Base-by-base conservation (phyloP, 192 early-diverging fungal species). In the Pilaira anomala region DNA sequence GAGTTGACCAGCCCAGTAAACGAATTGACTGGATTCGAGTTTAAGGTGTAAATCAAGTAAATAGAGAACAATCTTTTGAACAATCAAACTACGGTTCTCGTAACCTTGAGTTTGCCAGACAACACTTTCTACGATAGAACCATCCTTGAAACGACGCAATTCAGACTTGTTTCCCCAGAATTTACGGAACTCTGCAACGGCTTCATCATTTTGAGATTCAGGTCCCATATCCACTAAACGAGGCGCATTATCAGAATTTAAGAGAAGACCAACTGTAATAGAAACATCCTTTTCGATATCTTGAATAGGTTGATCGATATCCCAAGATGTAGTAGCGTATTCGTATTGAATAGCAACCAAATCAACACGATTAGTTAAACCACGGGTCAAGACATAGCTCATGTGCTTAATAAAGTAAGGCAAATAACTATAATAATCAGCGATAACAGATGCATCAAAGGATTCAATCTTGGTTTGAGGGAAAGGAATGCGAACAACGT, bases 131-230 rank as follows among this genome's bases (percentile, higher is more conserved):
- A 85, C 59, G 71, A 99, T 97, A 50, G 84, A 85, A 19, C 93
- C 94, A 67, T 99, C 93, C 68, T 93, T 88, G 85, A 97, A 99
- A 14, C 97, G 87, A 29, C 97, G 87, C 53, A 95, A 71, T 67
- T 96, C 95, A 3, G 92, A 83, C 33, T 86, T 87, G 39, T 77
- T 81, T n/a, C 97, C 97, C 97, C 97, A 99, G 30, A 94, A 77
- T 24, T 76, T 68, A 8, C 85, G 78, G 80, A 96, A 97, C 18
- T 75, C 81, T 9, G 77, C 77, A 4, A 85, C 79, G 11, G 77
- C 85, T 21, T 81, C 79, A 28, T 74, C 76, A 49, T 94, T 83
- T 29, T 91, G 87, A 14, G 90, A 86, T 36, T 87, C 80, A 11
- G 97, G 97, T 0, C 97, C 97, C 68, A 89, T 78, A 67, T 94